Percentiles rank a stretch among this genome's conserved stretches.
These are phyloP conservation scores for Yamadazyma tumulicola DNA, from an alignment of 805 yeast genomes.

Conservation along the genomic window DNA sequence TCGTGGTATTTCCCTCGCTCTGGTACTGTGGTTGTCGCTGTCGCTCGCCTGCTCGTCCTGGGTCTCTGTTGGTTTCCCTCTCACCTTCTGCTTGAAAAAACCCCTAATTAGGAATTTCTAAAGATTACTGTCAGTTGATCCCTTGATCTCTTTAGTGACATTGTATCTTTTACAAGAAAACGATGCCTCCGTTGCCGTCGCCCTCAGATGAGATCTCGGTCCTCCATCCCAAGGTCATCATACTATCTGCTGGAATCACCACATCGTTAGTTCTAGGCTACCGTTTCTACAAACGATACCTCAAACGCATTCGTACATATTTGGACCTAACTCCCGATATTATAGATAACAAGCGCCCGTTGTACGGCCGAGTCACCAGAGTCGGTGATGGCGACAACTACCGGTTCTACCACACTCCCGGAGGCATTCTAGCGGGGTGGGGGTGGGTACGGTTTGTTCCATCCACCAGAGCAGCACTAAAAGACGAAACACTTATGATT, in stretches of 20 bases:
- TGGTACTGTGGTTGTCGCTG: no score
- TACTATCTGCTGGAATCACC: constrained; percentile 34
- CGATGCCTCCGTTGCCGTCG: constrained; percentile 8
- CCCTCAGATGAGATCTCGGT: constrained; percentile 17
- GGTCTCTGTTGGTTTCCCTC: no score
- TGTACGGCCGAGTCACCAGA: constrained; percentile 72
- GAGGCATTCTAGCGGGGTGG: constrained; percentile 88
- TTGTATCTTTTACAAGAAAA: no score
- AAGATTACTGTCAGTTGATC: no score
- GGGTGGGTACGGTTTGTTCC: constrained; percentile 82
- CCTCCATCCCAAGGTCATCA: constrained; percentile 37
- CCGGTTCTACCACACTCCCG: constrained; percentile 89
- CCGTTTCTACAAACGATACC: constrained; percentile 29
- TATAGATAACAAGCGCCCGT: constrained; percentile 22
- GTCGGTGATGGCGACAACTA: constrained; percentile 98
- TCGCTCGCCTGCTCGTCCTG: no score
- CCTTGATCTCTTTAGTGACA: no score
- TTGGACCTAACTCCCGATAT: constrained; percentile 36
- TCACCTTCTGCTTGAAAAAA: no score
- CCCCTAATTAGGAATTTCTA: no score
- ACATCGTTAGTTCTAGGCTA: constrained; percentile 25
- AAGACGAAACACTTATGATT: constrained; percentile 70
- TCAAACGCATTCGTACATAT: constrained; percentile 32
- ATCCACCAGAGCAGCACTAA: constrained; percentile 39
- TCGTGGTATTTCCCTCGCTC: no score